Evolutionary conservation across 352 stramenopile species (phyloP).

Genomic region (Phytophthora multivora): DNA sequence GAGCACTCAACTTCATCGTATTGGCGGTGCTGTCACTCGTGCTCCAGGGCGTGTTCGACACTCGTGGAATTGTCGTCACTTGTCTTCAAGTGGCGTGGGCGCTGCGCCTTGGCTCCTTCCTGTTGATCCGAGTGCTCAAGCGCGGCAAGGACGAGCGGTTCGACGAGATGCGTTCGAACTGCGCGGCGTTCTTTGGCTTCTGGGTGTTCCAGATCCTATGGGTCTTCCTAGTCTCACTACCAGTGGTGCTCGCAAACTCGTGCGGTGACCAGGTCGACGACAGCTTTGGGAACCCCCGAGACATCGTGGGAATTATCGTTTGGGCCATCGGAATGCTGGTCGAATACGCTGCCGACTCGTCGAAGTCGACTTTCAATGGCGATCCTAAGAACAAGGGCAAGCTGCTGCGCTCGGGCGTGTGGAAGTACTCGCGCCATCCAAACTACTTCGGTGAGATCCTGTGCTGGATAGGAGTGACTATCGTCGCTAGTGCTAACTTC

Average conservation of each 20-base stretch:
- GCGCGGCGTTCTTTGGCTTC: slow-evolving; percentile 69
- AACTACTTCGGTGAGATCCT: slow-evolving; percentile 95
- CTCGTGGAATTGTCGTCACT: slow-evolving; percentile 55
- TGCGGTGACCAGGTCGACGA: slow-evolving; percentile 24
- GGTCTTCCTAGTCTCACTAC: slow-evolving; percentile 77
- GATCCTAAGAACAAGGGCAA: slow-evolving; percentile 53
- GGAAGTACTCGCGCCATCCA: slow-evolving; percentile 90
- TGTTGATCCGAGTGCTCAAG: slow-evolving; percentile 69
- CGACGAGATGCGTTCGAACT: slow-evolving; percentile 73
- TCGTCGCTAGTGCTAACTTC: slow-evolving; percentile 51
- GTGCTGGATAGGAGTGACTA: slow-evolving; percentile 78
- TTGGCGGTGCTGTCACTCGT: slow-evolving; percentile 57
- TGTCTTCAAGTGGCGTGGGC: slow-evolving; percentile 60
- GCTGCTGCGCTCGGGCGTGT: slow-evolving; percentile 70
- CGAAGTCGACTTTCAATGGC: slow-evolving; percentile 67
- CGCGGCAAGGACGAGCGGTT: slow-evolving; percentile 80
- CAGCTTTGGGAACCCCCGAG: slow-evolving; percentile 42
- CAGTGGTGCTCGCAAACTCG: slow-evolving; percentile 68
- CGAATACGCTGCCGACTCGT: slow-evolving; percentile 62
- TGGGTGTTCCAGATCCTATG: slow-evolving; percentile 87
- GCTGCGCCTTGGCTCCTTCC: slow-evolving; percentile 64
- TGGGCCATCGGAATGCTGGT: slow-evolving; percentile 62
- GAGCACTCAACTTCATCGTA: slow-evolving; percentile 64
- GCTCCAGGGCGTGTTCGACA: slow-evolving; percentile 46
- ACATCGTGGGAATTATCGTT: slow-evolving; percentile 51